A percentile compares a stretch with the other conserved stretches of the same genome.
phyloP scores from a whole-genome alignment of 2,329 filamentous ascomycete genomes.

The Aspergillus piperis region DNA sequence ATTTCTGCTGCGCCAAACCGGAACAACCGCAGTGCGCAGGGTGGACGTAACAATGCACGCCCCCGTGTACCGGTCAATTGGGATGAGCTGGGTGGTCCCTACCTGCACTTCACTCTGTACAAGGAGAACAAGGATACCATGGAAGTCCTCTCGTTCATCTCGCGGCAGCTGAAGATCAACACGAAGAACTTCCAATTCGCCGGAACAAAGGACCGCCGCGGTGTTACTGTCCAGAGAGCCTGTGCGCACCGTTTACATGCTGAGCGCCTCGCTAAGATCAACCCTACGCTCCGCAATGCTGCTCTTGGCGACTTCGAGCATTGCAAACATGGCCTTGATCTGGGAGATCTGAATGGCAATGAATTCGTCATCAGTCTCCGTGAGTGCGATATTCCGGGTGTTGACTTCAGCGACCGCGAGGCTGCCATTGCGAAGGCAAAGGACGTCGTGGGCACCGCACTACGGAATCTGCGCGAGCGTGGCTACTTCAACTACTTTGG shows the following conservation, averaged over 20 bases:
- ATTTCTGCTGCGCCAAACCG: constrained; percentile 51
- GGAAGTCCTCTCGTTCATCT: constrained; percentile 79
- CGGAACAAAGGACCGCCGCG: constrained; percentile 87
- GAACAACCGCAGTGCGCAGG: constrained; percentile 35
- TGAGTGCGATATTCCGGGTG: constrained; percentile 68
- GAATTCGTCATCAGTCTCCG: constrained; percentile 91
- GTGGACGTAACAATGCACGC: constrained; percentile 32
- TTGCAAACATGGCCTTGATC: constrained; percentile 67
- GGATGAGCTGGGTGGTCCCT: constrained; percentile 72
- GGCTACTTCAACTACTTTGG: constrained; percentile 99
- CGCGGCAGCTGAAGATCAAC: constrained; percentile 69
- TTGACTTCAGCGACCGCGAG: constrained; percentile 46
- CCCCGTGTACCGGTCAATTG: constrained; percentile 55
- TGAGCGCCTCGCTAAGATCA: constrained; percentile 66
- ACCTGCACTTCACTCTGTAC: constrained; percentile 87
- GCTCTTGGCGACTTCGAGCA: constrained; percentile 80
- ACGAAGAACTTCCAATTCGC: constrained; percentile 75
- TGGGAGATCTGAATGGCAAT: constrained; percentile 85
- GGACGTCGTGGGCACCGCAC: constrained; percentile 54
- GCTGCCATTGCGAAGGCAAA: constrained; percentile 46
- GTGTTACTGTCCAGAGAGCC: constrained; percentile 80
- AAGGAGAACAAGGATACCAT: constrained; percentile 98
- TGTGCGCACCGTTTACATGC: constrained; percentile 64
- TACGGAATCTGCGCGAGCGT: constrained; percentile 67
- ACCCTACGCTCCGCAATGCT: constrained; percentile 61